Evolutionary conservation across 129 eudicot genomes (phyloP).

Genomic region (Chrysanthemum seticuspe): DNA sequence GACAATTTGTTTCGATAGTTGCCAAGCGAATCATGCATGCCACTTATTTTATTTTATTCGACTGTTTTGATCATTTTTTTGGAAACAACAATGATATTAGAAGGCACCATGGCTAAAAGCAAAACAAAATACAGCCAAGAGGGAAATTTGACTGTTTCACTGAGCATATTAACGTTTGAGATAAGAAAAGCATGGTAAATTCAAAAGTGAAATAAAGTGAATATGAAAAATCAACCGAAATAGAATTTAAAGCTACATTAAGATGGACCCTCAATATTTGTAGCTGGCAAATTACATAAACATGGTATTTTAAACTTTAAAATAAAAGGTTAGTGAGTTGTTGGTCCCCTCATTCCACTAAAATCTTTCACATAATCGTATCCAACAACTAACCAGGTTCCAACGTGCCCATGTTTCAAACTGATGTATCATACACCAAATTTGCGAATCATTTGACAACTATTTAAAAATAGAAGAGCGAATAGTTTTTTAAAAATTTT

Average conservation of each 20-base stretch:
- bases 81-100: background rate
- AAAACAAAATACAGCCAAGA: background rate
- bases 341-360: constrained; percentile 15
- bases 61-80: background rate
- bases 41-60: background rate
- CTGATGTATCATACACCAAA: background rate
- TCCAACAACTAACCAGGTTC: constrained; percentile 20
- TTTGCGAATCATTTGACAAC: background rate
- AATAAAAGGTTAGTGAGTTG: constrained; percentile 12
- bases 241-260: no score
- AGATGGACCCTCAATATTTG: background rate
- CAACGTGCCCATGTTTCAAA: constrained; percentile 29
- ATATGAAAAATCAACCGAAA: no score
- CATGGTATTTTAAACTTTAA: background rate
- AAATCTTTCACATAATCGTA: constrained; percentile 21
- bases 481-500: no score
- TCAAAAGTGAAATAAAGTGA: no score
- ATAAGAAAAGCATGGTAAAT: no score
- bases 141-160: background rate
- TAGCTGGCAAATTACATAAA: constrained; percentile 1
- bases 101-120: no score
- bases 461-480: no score
- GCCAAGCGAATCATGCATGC: background rate
- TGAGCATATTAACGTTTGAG: no score
- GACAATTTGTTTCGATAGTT: background rate